These are phyloP conservation scores for Calonectria hawksworthii DNA, from an alignment of 2,329 filamentous ascomycete species.

Conservation along the genomic window DNA sequence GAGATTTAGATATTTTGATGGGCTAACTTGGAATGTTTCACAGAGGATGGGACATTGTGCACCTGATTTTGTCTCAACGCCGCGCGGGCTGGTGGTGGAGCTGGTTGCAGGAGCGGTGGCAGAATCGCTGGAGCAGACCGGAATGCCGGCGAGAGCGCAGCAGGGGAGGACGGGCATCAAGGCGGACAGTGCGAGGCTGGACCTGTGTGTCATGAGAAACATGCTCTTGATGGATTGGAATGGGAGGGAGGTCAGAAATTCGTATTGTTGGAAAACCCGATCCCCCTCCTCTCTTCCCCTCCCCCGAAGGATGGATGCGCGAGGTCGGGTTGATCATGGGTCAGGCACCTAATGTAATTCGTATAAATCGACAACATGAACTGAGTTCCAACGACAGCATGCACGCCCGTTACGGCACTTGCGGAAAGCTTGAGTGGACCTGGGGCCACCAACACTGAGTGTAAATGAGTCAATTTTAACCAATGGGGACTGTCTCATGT, in stretches of 20 bases:
- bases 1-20: neutral
- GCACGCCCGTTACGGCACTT: neutral
- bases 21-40: slow-evolving; percentile 25
- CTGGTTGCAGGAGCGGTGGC: slow-evolving; percentile 39
- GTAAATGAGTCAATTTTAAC: neutral
- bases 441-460: neutral
- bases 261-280: neutral
- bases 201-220: slow-evolving; percentile 39
- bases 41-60: slow-evolving; percentile 43
- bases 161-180: slow-evolving; percentile 15
- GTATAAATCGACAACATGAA: slow-evolving; percentile 20
- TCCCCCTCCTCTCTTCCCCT: neutral
- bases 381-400: neutral
- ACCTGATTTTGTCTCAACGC: slow-evolving; percentile 39
- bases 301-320: neutral
- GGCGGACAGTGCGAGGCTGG: slow-evolving; percentile 37
- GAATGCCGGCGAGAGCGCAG: slow-evolving; percentile 15
- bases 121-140: slow-evolving; percentile 29
- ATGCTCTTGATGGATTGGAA: neutral
- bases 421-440: neutral
- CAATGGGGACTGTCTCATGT: neutral
- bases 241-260: neutral
- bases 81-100: slow-evolving; percentile 37
- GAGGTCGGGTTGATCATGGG: slow-evolving; percentile 2
- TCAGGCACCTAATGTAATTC: slow-evolving; percentile 24